A percentile compares a stretch with the other conserved stretches of the same genome.
phyloP scores from a whole-genome alignment of 192 early-diverging fungal species.

The Entomortierella chlamydospora region DNA sequence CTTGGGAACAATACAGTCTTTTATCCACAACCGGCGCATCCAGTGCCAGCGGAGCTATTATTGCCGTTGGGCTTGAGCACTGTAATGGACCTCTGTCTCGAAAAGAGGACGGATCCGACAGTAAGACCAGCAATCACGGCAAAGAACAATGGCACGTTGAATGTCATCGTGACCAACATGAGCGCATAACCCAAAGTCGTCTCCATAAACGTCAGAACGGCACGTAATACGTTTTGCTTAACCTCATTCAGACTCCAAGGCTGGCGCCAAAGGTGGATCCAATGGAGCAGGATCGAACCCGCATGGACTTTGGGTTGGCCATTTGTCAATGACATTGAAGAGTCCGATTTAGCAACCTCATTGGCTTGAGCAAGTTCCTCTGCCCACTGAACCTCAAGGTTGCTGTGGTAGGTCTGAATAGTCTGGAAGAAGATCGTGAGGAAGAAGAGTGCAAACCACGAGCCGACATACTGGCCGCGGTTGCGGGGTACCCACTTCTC shows the following conservation, averaged over 20 bases:
- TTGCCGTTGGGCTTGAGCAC: conserved; percentile 4
- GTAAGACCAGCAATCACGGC: conserved; percentile 64
- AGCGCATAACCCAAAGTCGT: conserved; percentile 61
- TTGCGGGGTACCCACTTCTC: conserved; percentile 68
- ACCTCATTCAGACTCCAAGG: conserved; percentile 32
- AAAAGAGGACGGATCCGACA: conserved; percentile 61
- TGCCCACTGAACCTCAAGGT: conserved; percentile 52
- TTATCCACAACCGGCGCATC: conserved; percentile 56
- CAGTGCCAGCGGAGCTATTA: conserved; percentile 20
- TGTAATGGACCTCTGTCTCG: conserved; percentile 30
- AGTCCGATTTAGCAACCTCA: conserved; percentile 7
- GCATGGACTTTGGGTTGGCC: not conserved
- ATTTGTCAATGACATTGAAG: conserved; percentile 16
- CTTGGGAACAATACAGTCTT: not conserved
- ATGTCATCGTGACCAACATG: conserved; percentile 76
- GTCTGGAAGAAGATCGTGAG: conserved; percentile 63
- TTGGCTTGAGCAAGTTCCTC: conserved; percentile 15
- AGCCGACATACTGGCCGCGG: conserved; percentile 60
- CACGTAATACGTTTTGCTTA: conserved; percentile 45
- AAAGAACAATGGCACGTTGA: conserved; percentile 72
- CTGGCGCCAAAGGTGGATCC: conserved; percentile 39
- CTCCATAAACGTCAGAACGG: conserved; percentile 56
- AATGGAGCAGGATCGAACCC: conserved; percentile 34
- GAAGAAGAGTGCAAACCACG: conserved; percentile 66
- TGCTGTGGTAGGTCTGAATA: conserved; percentile 48